Conservation (phyloP, 2,329 filamentous ascomycete genomes). For the Grosmannia clavigera region DNA sequence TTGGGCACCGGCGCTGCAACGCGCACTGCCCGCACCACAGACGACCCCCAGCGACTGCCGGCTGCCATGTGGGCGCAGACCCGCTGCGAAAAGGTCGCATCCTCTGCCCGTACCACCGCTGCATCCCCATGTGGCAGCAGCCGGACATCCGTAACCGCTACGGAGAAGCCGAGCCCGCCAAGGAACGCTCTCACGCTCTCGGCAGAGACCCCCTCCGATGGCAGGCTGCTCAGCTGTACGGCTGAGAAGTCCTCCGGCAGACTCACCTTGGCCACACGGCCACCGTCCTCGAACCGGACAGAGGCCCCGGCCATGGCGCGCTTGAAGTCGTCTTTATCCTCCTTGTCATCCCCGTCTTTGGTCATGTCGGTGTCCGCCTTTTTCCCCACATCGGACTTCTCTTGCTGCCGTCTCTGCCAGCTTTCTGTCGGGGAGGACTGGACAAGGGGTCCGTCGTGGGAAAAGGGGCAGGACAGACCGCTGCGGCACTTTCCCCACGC, state of each 20-base stretch:
- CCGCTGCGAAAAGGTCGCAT: neutral
- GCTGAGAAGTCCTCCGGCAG: neutral
- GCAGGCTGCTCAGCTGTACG: neutral
- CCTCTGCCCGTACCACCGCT: neutral
- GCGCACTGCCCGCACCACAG: conserved; percentile 16
- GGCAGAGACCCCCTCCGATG: neutral
- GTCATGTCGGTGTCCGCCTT: neutral
- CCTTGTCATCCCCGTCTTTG: too few species aligned
- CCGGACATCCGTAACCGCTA: neutral
- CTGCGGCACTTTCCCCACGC: too few species aligned
- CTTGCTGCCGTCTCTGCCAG: neutral
- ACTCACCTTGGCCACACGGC: neutral
- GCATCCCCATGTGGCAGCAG: too few species aligned
- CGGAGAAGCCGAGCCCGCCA: neutral
- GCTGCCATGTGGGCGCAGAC: conserved; percentile 11
- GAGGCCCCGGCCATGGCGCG: neutral
- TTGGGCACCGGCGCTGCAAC: neutral
- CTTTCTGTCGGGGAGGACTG: too few species aligned
- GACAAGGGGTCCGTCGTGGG: too few species aligned
- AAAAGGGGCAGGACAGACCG: too few species aligned
- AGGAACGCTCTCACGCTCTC: neutral
- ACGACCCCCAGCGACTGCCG: neutral
- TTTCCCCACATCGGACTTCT: neutral
- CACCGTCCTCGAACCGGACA: neutral
- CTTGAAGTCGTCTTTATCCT: too few species aligned